Evolutionary conservation across 2,329 filamentous ascomycete genomes (phyloP).

Genomic region (Magnaporthiopsis poae): DNA sequence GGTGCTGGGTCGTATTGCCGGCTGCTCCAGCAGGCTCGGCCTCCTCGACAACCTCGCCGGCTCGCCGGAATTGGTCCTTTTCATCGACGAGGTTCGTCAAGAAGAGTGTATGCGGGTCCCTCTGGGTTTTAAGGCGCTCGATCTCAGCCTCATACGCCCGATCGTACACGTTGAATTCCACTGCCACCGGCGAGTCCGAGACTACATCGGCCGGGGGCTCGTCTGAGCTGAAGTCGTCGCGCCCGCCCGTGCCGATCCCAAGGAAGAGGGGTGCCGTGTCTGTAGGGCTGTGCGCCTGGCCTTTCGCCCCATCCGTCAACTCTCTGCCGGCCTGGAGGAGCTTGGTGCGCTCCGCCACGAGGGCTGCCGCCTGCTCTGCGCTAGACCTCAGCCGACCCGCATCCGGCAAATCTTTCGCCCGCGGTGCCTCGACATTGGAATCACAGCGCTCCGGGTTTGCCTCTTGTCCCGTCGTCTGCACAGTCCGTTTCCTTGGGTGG

Average conservation of each 20-base stretch:
- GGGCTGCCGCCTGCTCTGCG: slow-evolving; percentile 36
- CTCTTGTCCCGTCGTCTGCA: slow-evolving; percentile 17
- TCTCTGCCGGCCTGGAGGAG: slow-evolving; percentile 20
- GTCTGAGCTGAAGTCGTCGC: slow-evolving; percentile 35
- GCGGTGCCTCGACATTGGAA: neutral
- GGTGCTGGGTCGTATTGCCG: slow-evolving; percentile 10
- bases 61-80: slow-evolving; percentile 21
- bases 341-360: slow-evolving; percentile 37
- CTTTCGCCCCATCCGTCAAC: slow-evolving; percentile 27
- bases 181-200: slow-evolving; percentile 74
- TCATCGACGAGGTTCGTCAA: slow-evolving; percentile 39
- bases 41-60: slow-evolving; percentile 2
- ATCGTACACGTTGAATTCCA: slow-evolving; percentile 83
- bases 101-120: slow-evolving; percentile 32
- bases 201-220: slow-evolving; percentile 41
- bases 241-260: slow-evolving; percentile 61
- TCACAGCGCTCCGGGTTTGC: neutral
- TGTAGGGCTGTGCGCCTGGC: slow-evolving; percentile 54
- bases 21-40: slow-evolving; percentile 10
- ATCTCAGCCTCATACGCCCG: slow-evolving; percentile 77
- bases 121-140: slow-evolving; percentile 49
- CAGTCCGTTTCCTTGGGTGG: slow-evolving; percentile 13
- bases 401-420: neutral
- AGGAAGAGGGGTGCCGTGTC: slow-evolving; percentile 58
- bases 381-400: neutral